phyloP scores from a whole-genome alignment of 176 grass and related monocot species.

The Poa annua region DNA sequence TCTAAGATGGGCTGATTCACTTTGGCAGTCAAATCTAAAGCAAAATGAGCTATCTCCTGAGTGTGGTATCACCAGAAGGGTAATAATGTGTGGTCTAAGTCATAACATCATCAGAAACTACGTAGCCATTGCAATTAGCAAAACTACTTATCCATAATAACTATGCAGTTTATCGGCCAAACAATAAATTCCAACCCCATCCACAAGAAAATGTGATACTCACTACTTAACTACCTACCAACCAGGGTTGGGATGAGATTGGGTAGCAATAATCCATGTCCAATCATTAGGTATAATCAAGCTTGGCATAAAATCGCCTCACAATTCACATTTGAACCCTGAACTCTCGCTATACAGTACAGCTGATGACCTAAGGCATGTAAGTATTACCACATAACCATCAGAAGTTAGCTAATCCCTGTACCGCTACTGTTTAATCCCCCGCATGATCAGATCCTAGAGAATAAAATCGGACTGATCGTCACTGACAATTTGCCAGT shows the following conservation, averaged over 20 bases:
- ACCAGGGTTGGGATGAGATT: neutral
- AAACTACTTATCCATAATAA: neutral
- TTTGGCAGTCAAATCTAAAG: neutral
- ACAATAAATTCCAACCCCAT: neutral
- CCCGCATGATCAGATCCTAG: neutral
- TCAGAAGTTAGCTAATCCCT: neutral
- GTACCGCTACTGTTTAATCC: neutral
- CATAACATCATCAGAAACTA: neutral
- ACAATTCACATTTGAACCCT: neutral
- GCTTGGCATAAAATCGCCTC: neutral
- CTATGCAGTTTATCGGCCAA: neutral
- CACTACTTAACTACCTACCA: neutral
- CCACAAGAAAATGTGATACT: neutral
- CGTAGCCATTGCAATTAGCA: neutral
- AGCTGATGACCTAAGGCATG: neutral
- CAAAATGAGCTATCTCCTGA: neutral
- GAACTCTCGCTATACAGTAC: neutral
- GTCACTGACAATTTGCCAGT: neutral
- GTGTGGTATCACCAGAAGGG: neutral
- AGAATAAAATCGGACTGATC: constrained; percentile 3
- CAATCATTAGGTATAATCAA: neutral
- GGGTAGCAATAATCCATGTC: neutral
- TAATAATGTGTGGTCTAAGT: neutral
- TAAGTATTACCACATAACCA: neutral
- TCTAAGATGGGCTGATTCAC: neutral